Evolutionary conservation across 2,329 filamentous ascomycete genomes (phyloP), one percentile per base, ranked within the genome.

Genomic region (Colletotrichum chrysophilum): DNA sequence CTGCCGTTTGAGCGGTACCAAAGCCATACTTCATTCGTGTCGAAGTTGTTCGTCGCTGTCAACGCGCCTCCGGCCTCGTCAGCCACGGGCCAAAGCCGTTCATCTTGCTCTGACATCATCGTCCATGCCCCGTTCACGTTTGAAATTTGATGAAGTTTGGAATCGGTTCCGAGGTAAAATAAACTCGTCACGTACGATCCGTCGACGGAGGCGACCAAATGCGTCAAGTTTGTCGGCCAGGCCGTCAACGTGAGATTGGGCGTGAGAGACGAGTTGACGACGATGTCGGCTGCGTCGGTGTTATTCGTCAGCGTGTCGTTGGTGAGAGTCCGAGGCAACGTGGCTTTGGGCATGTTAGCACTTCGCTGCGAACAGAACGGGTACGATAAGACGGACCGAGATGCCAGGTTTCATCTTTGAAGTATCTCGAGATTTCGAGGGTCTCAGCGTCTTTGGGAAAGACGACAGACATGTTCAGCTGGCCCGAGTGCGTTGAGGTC

Each of bases 111-210:
- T 2, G 77, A 69, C 43, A 78, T 78, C 24, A 76, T n/a, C 36
- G 69, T 66, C 85, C 85, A 86, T 16, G 72, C 70, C 38, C 58
- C 78, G 77, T 83, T 81, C 70, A 79, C 76, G 75, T 80, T 80
- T 58, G 73, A 76, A 4, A 82, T 60, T 30, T 80, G 80, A 78
- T 86, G 79, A n/a, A 86, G 78, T 62, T 77, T 78, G 30, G 75
- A 75, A 79, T 86, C 85, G 28, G 80, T 82, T 71, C 84, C 85
- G 62, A 86, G 80, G 76, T 86, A 86, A 80, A 83, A 85, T 56
- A 86, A 62, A 28, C 60, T 66, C 56, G 66, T 67, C 7, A 62
- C 32, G 16, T 66, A 61, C 71, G 76, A 81, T 30, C 81, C 83
- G 12, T 80, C 81, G 65, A 71, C 78, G 7, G 74, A 83, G 61